Conservation (phyloP, 257 asterid genomes). For the Solanum lignicaule region DNA sequence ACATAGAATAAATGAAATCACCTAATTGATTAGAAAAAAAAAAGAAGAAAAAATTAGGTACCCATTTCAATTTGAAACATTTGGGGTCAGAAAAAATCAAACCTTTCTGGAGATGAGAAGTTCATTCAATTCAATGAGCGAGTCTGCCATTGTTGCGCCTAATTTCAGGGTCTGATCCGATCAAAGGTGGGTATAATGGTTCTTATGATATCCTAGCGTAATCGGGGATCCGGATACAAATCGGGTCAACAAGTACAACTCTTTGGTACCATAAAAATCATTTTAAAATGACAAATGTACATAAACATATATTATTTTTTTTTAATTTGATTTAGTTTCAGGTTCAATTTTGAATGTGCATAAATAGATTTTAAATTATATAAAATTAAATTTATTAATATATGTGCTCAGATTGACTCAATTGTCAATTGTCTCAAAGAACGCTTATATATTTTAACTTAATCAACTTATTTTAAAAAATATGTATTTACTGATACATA, state of each 20-base stretch:
- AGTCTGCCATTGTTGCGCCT: slow-evolving; percentile 21
- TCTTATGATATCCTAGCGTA: background rate
- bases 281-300: background rate
- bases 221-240: background rate
- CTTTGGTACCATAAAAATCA: background rate
- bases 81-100: background rate
- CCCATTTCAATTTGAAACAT: background rate
- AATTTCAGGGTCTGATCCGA: background rate
- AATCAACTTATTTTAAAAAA: background rate
- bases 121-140: slow-evolving; percentile 22
- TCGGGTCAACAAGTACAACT: background rate
- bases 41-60: background rate
- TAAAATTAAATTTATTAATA: no score
- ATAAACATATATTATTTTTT: no score
- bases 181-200: background rate
- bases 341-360: accelerated
- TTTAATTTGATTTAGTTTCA: background rate
- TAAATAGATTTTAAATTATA: no score
- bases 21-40: background rate
- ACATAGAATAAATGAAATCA: background rate
- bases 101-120: slow-evolving; percentile 33
- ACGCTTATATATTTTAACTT: background rate
- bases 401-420: no score
- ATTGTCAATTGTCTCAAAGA: background rate
- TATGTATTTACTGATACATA: no score